A percentile compares a stretch with the other conserved stretches of the same genome.
Evolutionary conservation across 2,329 filamentous ascomycete species (phyloP).

Genomic region (Trichoderma sp.): DNA sequence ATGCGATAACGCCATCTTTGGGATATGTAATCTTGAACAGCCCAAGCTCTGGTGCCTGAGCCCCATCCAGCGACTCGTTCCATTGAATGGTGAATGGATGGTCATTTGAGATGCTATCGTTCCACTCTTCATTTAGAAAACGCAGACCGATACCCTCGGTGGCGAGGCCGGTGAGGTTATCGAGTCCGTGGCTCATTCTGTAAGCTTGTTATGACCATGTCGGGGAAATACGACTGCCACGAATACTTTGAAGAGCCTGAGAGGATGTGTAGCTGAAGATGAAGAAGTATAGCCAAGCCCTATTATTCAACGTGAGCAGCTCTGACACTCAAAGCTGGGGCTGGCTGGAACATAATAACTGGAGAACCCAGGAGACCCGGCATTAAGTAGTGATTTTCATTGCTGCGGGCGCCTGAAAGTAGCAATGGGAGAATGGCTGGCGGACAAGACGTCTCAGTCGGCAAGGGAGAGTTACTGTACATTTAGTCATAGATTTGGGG

Average conservation of each 20-base stretch:
- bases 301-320: not conserved
- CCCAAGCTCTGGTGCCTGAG: constrained; percentile 24
- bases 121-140: constrained; percentile 36
- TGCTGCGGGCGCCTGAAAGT: not conserved
- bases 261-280: not conserved
- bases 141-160: constrained; percentile 29
- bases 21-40: constrained; percentile 34
- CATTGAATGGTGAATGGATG: constrained; percentile 30
- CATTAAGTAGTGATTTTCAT: constrained; percentile 19
- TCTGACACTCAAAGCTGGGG: not conserved
- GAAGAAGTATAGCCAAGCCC: not conserved
- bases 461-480: constrained; percentile 27
- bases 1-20: constrained; percentile 29
- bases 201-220: not conserved
- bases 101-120: constrained; percentile 35
- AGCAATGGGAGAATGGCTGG: constrained; percentile 18
- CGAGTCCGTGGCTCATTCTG: constrained; percentile 11
- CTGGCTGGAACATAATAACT: constrained; percentile 14
- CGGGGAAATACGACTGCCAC: not conserved
- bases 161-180: constrained; percentile 16
- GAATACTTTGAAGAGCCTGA: not conserved
- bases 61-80: constrained; percentile 28
- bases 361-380: constrained; percentile 6
- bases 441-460: constrained; percentile 26
- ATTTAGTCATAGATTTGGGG: constrained; percentile 24